Evolutionary conservation across 192 early-diverging fungal genomes (phyloP), one percentile per base, ranked within the genome.

Genomic region (Entomortierella chlamydospora): DNA sequence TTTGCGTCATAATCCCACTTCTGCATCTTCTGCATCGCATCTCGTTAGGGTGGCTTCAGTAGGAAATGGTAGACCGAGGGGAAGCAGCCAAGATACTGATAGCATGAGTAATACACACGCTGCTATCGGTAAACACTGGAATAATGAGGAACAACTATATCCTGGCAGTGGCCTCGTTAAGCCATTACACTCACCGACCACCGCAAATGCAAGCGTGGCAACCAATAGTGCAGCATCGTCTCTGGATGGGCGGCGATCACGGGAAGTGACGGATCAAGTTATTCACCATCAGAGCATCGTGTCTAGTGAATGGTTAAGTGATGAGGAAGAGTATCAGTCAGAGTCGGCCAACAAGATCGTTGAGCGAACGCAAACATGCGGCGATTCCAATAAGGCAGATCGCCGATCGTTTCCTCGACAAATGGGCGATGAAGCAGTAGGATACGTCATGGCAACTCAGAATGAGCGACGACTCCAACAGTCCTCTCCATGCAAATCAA

Each of bases 241-340:
- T 2, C 26, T 41, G 12, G 74, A 79, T 9, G 62, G 60, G 3
- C 57, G 42, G 10, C 28, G 61, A 9, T 17, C 11, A 18, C 61
- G 60, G 2, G 30, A 61, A 28, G 66, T 69, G 20, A 18, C 18
- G 5, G 33, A 31, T 17, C 10, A 18, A 20, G 22, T 33, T 10
- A 45, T 59, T 15, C 43, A 52, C 8, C 23, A 49, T 5, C 43
- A 42, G 0, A 47, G 41, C 13, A 26, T 62, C 1, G 37, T 6
- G 0, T 53, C 63, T 2, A 64, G 26, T 29, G 61, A 49, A 17
- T 65, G 76, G 62, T 70, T 68, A 8, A 79, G 76, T 30, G 63
- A 60, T 7, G 60, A 79, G 26, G 68, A 61, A 10, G 59, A 61
- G 25, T 13, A 31, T 31, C 30, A 42, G 34, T 54, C 51, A 28